Evolutionary conservation across 805 yeast species (phyloP).

Genomic region (Hanseniaspora guilliermondii): DNA sequence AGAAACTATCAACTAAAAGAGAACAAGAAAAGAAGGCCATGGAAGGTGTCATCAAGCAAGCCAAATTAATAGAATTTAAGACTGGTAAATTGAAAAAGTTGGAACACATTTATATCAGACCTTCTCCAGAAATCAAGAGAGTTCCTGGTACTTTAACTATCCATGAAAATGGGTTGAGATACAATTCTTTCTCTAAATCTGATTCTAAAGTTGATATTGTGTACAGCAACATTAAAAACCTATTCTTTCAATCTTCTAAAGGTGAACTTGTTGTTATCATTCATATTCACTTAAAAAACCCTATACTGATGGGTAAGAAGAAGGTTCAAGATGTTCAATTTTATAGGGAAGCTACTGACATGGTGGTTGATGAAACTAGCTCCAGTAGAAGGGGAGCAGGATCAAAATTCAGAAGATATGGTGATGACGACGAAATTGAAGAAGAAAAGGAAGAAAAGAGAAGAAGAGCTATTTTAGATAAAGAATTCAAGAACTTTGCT

Average conservation of each 20-base stretch:
- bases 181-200: constrained; percentile 70
- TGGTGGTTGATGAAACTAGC: constrained; percentile 94
- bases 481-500: constrained; percentile 79
- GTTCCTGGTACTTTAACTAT: constrained; percentile 81
- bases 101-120: constrained; percentile 82
- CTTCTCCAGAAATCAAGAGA: constrained; percentile 94
- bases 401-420: constrained; percentile 61
- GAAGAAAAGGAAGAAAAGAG: constrained; percentile 97
- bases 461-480: constrained; percentile 78
- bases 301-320: constrained; percentile 89
- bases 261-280: constrained; percentile 86
- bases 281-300: constrained; percentile 84
- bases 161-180: constrained; percentile 92
- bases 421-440: constrained; percentile 96
- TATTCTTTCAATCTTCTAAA: constrained; percentile 91
- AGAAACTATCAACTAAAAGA: constrained; percentile 79
- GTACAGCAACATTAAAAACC: constrained; percentile 80
- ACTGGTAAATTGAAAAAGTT: constrained; percentile 76
- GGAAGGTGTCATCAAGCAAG: constrained; percentile 92
- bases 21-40: constrained; percentile 82
- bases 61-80: constrained; percentile 65
- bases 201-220: constrained; percentile 82
- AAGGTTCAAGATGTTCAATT: constrained; percentile 92
- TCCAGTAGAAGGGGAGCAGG: constrained; percentile 67
- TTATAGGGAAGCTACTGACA: constrained; percentile 91